A percentile compares a stretch with the other conserved stretches of the same genome.
Evolutionary conservation across 148 eudicot genomes (phyloP).

Genomic region (Chenopodium quinoa): DNA sequence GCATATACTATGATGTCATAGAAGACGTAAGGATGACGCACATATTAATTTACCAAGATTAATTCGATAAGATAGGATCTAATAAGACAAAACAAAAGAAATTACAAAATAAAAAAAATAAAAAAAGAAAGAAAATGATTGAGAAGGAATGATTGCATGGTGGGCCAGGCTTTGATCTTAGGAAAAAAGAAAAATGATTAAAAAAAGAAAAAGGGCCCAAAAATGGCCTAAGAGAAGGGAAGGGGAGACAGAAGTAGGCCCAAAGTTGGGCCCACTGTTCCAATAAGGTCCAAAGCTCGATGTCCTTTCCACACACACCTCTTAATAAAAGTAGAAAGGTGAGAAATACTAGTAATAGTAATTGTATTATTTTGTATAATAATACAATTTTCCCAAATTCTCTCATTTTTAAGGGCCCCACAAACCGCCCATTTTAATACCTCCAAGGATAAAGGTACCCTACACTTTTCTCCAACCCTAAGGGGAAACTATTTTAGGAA

Average conservation of each 20-base stretch:
- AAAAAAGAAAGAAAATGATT: constrained; percentile 23
- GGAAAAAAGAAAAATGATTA: constrained; percentile 6
- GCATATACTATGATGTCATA: constrained; percentile 17
- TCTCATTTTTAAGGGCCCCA: constrained; percentile 6
- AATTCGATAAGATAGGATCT: background rate
- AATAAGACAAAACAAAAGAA: constrained; percentile 25
- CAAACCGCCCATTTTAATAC: constrained; percentile 24
- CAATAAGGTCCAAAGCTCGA: constrained; percentile 32
- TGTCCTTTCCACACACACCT: constrained; percentile 26
- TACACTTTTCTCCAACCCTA: constrained; percentile 16
- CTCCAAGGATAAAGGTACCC: background rate
- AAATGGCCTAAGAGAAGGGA: constrained; percentile 5
- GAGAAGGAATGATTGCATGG: constrained; percentile 18
- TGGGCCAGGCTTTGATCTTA: constrained; percentile 26
- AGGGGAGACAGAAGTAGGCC: constrained; percentile 21
- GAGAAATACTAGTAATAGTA: background rate
- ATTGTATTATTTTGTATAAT: background rate
- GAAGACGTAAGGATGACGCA: constrained; percentile 21
- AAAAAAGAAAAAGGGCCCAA: constrained; percentile 1
- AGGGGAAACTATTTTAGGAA: background rate
- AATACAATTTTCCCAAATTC: background rate
- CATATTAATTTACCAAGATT: background rate
- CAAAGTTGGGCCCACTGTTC: constrained; percentile 30
- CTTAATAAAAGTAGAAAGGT: background rate
- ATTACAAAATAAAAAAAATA: constrained; percentile 1